A percentile compares a stretch with the other conserved stretches of the same genome.
Evolutionary conservation across 2,329 filamentous ascomycete genomes (phyloP).

Genomic region (Cordyceps militaris): DNA sequence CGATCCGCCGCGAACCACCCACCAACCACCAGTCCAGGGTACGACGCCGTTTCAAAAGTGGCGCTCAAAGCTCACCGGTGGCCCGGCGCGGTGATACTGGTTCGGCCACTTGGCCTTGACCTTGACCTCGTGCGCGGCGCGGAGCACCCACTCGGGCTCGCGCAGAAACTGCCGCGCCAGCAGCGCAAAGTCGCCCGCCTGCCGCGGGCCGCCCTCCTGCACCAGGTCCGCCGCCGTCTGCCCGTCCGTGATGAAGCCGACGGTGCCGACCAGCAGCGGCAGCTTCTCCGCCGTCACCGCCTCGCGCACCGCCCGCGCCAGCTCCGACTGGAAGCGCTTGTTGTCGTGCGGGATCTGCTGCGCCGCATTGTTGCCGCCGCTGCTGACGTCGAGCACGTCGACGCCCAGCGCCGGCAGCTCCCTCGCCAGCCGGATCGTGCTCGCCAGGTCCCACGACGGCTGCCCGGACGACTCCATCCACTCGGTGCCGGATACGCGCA

Average conservation of each 20-base stretch:
- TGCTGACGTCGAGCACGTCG: conserved; percentile 77
- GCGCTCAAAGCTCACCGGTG: conserved; percentile 12
- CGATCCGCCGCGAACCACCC: background rate
- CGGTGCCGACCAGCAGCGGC: conserved; percentile 59
- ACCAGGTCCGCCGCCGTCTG: conserved; percentile 55
- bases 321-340: conserved; percentile 64
- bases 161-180: conserved; percentile 72
- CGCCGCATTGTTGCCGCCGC: conserved; percentile 59
- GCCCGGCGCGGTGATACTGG: conserved; percentile 46
- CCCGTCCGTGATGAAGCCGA: conserved; percentile 66
- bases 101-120: conserved; percentile 65
- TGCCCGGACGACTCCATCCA: conserved; percentile 47
- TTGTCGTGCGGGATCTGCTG: conserved; percentile 52
- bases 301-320: conserved; percentile 39
- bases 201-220: conserved; percentile 42
- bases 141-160: conserved; percentile 72
- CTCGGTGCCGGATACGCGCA: conserved; percentile 56
- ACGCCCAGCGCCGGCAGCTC: conserved; percentile 66
- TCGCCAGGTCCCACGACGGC: conserved; percentile 60
- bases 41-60: background rate
- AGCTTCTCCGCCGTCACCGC: conserved; percentile 45
- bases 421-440: conserved; percentile 47
- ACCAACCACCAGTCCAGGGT: background rate
- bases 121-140: conserved; percentile 63
- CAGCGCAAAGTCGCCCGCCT: conserved; percentile 59